Evolutionary conservation across 768 basidiomycete genomes (phyloP).

Genomic region (Exidia glandulosa): DNA sequence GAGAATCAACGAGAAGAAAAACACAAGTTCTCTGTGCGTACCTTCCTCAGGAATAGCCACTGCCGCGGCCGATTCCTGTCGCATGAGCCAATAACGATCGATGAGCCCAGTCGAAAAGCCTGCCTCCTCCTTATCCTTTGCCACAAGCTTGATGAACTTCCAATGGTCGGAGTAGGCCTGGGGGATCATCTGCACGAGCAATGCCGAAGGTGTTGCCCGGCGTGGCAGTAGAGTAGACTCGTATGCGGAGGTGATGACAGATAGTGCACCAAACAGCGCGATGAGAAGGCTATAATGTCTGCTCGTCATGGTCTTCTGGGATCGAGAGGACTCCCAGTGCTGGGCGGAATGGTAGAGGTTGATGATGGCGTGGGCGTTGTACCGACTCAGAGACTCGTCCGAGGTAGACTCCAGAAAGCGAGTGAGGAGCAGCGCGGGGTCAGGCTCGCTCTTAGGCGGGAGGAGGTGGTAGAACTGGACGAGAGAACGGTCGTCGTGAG

Average conservation of each 20-base stretch:
- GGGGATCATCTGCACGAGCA: constrained; percentile 11
- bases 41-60: not conserved
- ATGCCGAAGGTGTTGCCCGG: constrained; percentile 16
- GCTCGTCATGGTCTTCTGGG: not conserved
- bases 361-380: not conserved
- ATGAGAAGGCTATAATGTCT: constrained; percentile 21
- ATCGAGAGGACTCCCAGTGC: not conserved
- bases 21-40: no score
- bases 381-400: not conserved
- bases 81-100: constrained; percentile 60
- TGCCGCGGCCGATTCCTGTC: constrained; percentile 25
- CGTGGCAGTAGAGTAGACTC: constrained; percentile 5
- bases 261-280: constrained; percentile 39
- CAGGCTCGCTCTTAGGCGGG: not conserved
- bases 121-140: constrained; percentile 31
- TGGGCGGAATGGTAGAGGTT: not conserved
- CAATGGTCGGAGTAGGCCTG: constrained; percentile 27
- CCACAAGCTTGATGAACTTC: constrained; percentile 36
- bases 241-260: constrained; percentile 19
- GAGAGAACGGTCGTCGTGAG: no score
- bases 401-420: not conserved
- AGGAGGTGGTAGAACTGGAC: not conserved
- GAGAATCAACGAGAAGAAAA: no score
- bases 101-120: constrained; percentile 22
- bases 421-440: not conserved